Evolutionary conservation across 139 green algal genomes (phyloP).

Genomic region (Tetraselmis striata): DNA sequence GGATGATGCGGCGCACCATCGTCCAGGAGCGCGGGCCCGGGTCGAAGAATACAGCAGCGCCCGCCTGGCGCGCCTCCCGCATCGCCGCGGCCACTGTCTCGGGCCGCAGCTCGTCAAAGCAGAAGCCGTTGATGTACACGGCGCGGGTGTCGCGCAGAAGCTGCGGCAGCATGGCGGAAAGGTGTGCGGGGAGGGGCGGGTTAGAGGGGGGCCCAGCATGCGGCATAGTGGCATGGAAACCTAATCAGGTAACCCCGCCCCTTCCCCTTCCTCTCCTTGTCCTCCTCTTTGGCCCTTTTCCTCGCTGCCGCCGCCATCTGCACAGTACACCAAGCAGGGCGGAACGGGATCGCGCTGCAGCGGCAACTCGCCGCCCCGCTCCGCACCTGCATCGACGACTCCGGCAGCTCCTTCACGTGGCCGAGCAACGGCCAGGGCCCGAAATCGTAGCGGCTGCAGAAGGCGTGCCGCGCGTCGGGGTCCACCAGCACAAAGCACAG

Average conservation of each 20-base stretch:
- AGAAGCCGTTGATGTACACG: slow-evolving; percentile 81
- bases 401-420: slow-evolving; percentile 31
- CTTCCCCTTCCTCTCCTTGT: too few species aligned
- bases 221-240: too few species aligned
- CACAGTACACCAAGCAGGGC: too few species aligned
- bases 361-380: too few species aligned
- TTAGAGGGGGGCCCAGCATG: too few species aligned
- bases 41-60: slow-evolving; percentile 85
- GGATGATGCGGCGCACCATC: too few species aligned
- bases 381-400: not conserved
- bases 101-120: slow-evolving; percentile 86
- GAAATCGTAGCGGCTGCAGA: slow-evolving; percentile 87
- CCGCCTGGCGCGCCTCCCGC: slow-evolving; percentile 35
- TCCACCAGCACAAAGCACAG: slow-evolving; percentile 91
- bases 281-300: too few species aligned
- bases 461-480: slow-evolving; percentile 47
- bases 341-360: too few species aligned
- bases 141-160: slow-evolving; percentile 29
- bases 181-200: too few species aligned
- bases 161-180: too few species aligned
- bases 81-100: slow-evolving; percentile 48
- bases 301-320: too few species aligned
- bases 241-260: too few species aligned
- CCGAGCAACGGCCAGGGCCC: slow-evolving; percentile 81
- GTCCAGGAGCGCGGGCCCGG: slow-evolving; percentile 51